Evolutionary conservation across 129 eudicot species (phyloP).

Genomic region (carrot (Daucus carota)): DNA sequence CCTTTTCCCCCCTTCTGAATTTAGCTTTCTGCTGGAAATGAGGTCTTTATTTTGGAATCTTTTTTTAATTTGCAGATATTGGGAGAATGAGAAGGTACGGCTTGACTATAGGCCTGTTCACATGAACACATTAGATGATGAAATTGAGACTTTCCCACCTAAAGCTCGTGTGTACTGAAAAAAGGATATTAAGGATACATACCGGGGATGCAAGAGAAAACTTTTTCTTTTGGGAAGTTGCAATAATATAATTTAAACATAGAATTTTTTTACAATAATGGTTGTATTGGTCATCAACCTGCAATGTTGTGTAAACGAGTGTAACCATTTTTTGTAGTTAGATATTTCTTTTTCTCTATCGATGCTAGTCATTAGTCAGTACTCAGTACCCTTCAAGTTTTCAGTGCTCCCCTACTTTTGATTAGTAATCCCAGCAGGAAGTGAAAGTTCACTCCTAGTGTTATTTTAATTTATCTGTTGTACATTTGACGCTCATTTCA

Average conservation of each 20-base stretch:
- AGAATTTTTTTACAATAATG: conserved; percentile 21
- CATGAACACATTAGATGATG: conserved; percentile 91
- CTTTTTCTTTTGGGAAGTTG: conserved; percentile 9
- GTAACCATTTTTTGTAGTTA: neutral
- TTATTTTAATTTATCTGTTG: neutral
- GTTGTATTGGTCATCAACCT: conserved; percentile 21
- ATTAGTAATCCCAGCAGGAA: neutral
- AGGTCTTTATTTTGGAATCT: neutral
- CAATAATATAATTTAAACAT: conserved; percentile 15
- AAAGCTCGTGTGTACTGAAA: conserved; percentile 84
- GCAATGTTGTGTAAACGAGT: neutral
- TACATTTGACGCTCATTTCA: neutral
- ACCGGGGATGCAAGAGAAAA: neutral
- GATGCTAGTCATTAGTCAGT: neutral
- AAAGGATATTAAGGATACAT: conserved; percentile 3
- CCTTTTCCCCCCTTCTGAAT: neutral
- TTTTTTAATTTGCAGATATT: conserved; percentile 47
- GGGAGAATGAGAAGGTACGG: conserved; percentile 92
- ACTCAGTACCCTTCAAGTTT: neutral
- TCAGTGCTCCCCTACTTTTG: neutral
- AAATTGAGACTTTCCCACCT: conserved; percentile 85
- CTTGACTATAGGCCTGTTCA: conserved; percentile 92
- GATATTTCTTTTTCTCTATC: neutral
- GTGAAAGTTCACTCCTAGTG: neutral
- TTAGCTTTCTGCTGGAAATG: neutral